phyloP scores from a whole-genome alignment of 192 early-diverging fungal genomes.

The Coemansia sp. region DNA sequence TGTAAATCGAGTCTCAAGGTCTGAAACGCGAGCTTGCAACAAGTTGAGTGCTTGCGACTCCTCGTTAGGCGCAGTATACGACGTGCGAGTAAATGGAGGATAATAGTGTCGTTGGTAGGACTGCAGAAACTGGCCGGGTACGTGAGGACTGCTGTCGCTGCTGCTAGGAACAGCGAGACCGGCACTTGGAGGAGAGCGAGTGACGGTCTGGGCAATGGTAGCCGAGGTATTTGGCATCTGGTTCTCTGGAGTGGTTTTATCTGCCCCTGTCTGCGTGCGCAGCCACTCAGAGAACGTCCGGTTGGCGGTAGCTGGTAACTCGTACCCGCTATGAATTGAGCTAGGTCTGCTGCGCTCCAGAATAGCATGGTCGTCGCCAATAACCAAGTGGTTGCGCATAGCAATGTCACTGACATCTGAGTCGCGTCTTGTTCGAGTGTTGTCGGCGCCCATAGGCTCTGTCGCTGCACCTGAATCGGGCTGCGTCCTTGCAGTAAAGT shows the following conservation, averaged over 20 bases:
- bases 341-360: neutral
- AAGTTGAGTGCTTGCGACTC: conserved; percentile 6
- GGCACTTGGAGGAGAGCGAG: conserved; percentile 5
- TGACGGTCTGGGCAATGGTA: conserved; percentile 7
- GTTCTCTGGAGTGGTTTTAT: neutral
- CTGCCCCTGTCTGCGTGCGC: conserved; percentile 12
- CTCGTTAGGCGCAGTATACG: neutral
- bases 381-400: conserved; percentile 39
- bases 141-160: neutral
- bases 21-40: conserved; percentile 28
- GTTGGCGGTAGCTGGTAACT: conserved; percentile 2
- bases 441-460: neutral
- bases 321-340: conserved; percentile 5
- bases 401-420: conserved; percentile 52
- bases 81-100: neutral
- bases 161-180: neutral
- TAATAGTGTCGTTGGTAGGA: conserved; percentile 22
- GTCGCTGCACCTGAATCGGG: neutral
- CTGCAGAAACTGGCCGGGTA: neutral
- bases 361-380: conserved; percentile 2
- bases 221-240: conserved; percentile 5
- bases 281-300: conserved; percentile 31
- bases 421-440: conserved; percentile 7
- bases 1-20: conserved; percentile 41
- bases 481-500: neutral